Evolutionary conservation across 768 basidiomycete genomes (phyloP).

Genomic region (Mycena crocata): DNA sequence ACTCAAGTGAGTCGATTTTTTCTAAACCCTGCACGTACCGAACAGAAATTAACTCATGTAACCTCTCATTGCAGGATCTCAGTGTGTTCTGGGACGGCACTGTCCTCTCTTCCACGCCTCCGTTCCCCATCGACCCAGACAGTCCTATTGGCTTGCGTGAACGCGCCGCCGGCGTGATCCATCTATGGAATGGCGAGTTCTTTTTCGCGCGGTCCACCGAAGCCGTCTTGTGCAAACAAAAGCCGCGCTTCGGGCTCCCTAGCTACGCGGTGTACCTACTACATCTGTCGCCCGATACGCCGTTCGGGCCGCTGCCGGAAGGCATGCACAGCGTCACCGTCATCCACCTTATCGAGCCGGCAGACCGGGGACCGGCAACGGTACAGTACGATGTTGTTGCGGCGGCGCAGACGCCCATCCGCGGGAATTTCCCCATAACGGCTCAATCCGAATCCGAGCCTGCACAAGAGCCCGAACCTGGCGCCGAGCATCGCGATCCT

Average conservation of each 20-base stretch:
- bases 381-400: not conserved
- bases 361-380: not conserved
- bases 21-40: not conserved
- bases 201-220: conserved; percentile 13
- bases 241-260: not conserved
- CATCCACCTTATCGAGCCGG: conserved; percentile 4
- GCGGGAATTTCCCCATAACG: not conserved
- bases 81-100: conserved; percentile 3
- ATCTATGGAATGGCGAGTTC: conserved; percentile 21
- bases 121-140: not conserved
- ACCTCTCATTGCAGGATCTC: not conserved
- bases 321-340: not conserved
- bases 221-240: conserved; percentile 11
- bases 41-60: not conserved
- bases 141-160: not conserved
- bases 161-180: conserved; percentile 11
- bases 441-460: not conserved
- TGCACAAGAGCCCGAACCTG: too few species aligned
- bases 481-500: too few species aligned
- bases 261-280: conserved; percentile 19
- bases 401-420: not conserved
- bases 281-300: not conserved
- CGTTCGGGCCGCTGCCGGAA: not conserved
- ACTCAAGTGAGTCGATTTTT: not conserved
- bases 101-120: not conserved